Conservation (phyloP, 768 basidiomycete species). For the Ephemerocybe angulata region DNA sequence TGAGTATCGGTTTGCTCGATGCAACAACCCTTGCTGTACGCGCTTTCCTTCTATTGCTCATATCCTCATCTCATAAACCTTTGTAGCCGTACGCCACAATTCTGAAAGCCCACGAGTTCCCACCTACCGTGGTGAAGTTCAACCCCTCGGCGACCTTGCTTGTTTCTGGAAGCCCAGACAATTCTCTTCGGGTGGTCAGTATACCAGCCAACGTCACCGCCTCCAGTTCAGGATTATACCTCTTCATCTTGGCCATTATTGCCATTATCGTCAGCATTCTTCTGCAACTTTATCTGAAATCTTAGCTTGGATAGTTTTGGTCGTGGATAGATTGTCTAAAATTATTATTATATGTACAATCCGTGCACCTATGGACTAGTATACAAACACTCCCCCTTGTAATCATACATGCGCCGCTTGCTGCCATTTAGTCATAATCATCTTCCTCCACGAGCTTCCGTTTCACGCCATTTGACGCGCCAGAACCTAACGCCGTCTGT, state of each 20-base stretch:
- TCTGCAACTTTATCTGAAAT: conserved; percentile 13
- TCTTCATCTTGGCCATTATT: conserved; percentile 41
- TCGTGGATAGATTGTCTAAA: background rate
- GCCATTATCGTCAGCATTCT: conserved; percentile 40
- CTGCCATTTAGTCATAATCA: conserved; percentile 62
- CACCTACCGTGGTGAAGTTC: conserved; percentile 86
- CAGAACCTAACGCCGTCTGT: conserved; percentile 45
- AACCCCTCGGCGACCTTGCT: conserved; percentile 78
- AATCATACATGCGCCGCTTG: conserved; percentile 1
- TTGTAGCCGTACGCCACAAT: conserved; percentile 83
- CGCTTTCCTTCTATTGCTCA: background rate
- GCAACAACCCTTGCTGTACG: conserved; percentile 72
- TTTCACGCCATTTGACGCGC: conserved; percentile 57
- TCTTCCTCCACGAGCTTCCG: conserved; percentile 84
- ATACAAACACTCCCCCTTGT: conserved; percentile 10
- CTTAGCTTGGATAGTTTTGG: background rate
- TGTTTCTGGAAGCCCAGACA: conserved; percentile 89
- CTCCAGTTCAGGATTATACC: conserved; percentile 41
- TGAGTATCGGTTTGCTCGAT: conserved; percentile 81
- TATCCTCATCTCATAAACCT: background rate
- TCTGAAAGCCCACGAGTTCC: conserved; percentile 92
- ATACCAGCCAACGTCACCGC: conserved; percentile 37
- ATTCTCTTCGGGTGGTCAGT: conserved; percentile 69
- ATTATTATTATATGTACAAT: conserved; percentile 14
- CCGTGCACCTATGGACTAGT: conserved; percentile 14